Evolutionary conservation across 148 eudicot species (phyloP).

Genomic region (Amaranthus cruentus): DNA sequence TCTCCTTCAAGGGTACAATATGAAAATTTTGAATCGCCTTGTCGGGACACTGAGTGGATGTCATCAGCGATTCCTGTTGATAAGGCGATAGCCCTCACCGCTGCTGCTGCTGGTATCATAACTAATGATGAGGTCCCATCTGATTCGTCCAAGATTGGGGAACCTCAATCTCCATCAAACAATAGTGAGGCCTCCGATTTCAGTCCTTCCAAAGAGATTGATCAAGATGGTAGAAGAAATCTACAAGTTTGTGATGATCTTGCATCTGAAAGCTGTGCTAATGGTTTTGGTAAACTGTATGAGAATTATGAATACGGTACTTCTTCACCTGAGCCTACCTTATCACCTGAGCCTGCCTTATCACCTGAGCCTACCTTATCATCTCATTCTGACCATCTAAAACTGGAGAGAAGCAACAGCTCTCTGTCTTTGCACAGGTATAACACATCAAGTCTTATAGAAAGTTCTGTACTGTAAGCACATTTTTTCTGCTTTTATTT

Average conservation of each 20-base stretch:
- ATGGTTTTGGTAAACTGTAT: constrained; percentile 31
- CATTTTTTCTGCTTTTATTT: background rate
- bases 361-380: constrained; percentile 35
- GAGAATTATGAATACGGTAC: constrained; percentile 40
- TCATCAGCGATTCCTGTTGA: constrained; percentile 80
- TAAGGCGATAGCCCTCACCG: constrained; percentile 60
- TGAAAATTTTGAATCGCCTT: constrained; percentile 38
- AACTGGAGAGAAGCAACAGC: constrained; percentile 50
- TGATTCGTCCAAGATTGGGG: constrained; percentile 48
- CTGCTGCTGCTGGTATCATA: constrained; percentile 78
- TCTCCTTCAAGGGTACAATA: constrained; percentile 33
- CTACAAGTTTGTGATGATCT: constrained; percentile 43
- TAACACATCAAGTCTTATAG: background rate
- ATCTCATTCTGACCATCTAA: constrained; percentile 29
- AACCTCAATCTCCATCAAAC: constrained; percentile 51
- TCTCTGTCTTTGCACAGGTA: constrained; percentile 71
- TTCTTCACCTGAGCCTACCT: constrained; percentile 35
- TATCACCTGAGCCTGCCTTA: constrained; percentile 15
- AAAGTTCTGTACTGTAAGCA: background rate
- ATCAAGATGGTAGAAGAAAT: constrained; percentile 36
- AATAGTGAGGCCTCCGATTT: constrained; percentile 68
- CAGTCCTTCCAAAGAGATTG: constrained; percentile 41
- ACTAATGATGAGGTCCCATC: constrained; percentile 48
- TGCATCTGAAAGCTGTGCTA: constrained; percentile 40
- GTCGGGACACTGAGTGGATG: constrained; percentile 54